These are phyloP conservation scores for Fusarium oxysporum DNA, from an alignment of 2,329 filamentous ascomycete genomes.

Conservation along the genomic window DNA sequence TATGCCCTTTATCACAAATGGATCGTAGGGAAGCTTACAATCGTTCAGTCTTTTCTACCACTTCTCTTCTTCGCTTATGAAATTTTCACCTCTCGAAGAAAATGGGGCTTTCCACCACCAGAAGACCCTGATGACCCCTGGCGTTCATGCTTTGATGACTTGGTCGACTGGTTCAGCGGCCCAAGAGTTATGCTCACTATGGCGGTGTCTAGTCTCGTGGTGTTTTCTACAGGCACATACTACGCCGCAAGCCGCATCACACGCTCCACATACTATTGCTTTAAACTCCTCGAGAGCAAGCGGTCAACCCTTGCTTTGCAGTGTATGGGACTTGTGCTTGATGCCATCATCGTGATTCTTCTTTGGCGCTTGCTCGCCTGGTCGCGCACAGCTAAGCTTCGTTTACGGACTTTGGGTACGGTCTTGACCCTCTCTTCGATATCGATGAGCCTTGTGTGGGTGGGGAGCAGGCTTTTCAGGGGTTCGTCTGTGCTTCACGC, in stretches of 20 bases:
- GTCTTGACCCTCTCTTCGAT: conserved; percentile 57
- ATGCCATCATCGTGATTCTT: conserved; percentile 60
- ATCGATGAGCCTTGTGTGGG: conserved; percentile 53
- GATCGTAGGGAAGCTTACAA: conserved; percentile 7
- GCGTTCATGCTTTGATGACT: conserved; percentile 60
- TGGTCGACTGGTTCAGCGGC: conserved; percentile 59
- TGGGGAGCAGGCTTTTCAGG: conserved; percentile 48
- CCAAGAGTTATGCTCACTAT: conserved; percentile 53
- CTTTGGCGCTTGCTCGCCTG: conserved; percentile 65
- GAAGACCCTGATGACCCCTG: conserved; percentile 60
- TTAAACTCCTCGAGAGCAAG: conserved; percentile 55
- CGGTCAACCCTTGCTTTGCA: conserved; percentile 56
- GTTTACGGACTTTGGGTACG: conserved; percentile 58
- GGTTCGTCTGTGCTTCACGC: conserved; percentile 36
- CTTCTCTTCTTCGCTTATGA: conserved; percentile 59
- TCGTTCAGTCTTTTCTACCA: conserved; percentile 59
- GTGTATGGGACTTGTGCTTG: conserved; percentile 57
- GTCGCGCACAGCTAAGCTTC: conserved; percentile 60
- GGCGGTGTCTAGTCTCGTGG: conserved; percentile 51
- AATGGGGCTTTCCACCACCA: conserved; percentile 47
- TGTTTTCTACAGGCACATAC: conserved; percentile 59
- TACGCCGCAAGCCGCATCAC: conserved; percentile 52
- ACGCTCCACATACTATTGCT: conserved; percentile 65
- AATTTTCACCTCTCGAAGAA: conserved; percentile 52
- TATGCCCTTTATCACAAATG: neutral